phyloP scores from a whole-genome alignment of 345 rosid species.

The Physaria fendleri region DNA sequence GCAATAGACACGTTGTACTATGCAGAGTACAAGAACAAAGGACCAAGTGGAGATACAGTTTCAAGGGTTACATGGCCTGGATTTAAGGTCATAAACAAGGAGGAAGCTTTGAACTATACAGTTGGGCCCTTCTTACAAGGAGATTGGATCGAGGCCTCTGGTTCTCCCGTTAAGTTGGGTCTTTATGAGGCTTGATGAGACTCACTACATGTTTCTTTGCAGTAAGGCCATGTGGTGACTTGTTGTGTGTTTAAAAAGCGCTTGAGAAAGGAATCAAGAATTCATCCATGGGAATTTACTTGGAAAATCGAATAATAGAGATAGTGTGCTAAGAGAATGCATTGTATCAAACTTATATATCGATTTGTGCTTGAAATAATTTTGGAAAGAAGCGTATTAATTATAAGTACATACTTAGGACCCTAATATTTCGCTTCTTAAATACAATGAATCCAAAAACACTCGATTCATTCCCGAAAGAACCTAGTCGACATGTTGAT shows the following conservation, averaged over 20 bases:
- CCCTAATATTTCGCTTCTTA: no score
- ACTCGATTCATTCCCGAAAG: no score
- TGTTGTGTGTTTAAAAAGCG: neutral
- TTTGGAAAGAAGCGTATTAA: neutral
- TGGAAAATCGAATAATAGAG: neutral
- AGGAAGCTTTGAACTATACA: slow-evolving; percentile 51
- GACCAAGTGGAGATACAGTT: slow-evolving; percentile 42
- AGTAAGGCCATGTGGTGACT: neutral
- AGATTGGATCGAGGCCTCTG: slow-evolving; percentile 41
- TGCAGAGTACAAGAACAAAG: slow-evolving; percentile 66
- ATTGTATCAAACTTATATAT: slow-evolving; percentile 5
- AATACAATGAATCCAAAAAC: no score
- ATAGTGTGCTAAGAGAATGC: neutral
- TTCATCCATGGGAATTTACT: neutral
- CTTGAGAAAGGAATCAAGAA: neutral
- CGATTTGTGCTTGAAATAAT: neutral
- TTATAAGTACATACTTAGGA: no score
- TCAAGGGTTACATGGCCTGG: slow-evolving; percentile 75
- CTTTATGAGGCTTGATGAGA: slow-evolving; percentile 20
- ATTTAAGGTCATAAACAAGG: slow-evolving; percentile 36
- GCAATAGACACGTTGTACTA: slow-evolving; percentile 51
- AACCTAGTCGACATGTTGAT: no score
- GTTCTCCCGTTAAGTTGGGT: slow-evolving; percentile 39
- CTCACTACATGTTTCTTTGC: slow-evolving; percentile 1
- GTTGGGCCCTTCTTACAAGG: slow-evolving; percentile 51